Base-by-base conservation (phyloP, 73 alveolate species). In the Diophrys appendiculata region DNA sequence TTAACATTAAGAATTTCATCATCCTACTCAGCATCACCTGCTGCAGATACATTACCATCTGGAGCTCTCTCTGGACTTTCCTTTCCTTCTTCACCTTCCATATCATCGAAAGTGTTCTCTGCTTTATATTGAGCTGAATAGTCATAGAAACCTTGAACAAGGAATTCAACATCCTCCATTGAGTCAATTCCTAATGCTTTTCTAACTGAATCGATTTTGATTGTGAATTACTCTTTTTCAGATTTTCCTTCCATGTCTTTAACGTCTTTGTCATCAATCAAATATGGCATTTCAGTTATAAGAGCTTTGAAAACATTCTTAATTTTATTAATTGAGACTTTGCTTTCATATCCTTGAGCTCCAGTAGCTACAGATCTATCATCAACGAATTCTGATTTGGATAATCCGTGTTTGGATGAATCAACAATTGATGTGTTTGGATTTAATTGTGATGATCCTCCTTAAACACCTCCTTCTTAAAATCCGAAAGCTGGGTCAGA, bases 101-200 rank as follows among this genome's bases (percentile, higher is more conserved):
- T 3, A 25, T 28, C 75, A 11, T 67, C 75, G 43, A 73, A 34
- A 67, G 75, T 67, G 2, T 25, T 27, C 5, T 67, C 75, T 23
- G 75, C 75, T 28, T 67, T 67, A 54, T 67, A 31, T 28, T 31
- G 25, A 5, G 75, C 75, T 26, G 52, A 23, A 26, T 26, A 23
- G 33, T 82, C 90, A 33, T 68, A 90, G 90, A 90, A 90, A 52
- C 89, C 77, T n/a, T 52, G 87, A 25, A 93, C 88, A 34, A 93
- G 81, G 35, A 85, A 69, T 34, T 90, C 91, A 71, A 90, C 92
- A 72, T 93, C 98, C 27, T 93, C 98, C 87, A 90, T 84, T 35
- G 87, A 82, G 81, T 93, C 98, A 27, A 93, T 90, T 53, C 91
- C 93, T 2, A 93, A 82, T 26, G 93, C 76, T 68, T 93, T 93